A percentile compares a stretch with the other conserved stretches of the same genome.
Evolutionary conservation across 1,139 yeast species (phyloP).

Genomic region (Candida albicans): DNA sequence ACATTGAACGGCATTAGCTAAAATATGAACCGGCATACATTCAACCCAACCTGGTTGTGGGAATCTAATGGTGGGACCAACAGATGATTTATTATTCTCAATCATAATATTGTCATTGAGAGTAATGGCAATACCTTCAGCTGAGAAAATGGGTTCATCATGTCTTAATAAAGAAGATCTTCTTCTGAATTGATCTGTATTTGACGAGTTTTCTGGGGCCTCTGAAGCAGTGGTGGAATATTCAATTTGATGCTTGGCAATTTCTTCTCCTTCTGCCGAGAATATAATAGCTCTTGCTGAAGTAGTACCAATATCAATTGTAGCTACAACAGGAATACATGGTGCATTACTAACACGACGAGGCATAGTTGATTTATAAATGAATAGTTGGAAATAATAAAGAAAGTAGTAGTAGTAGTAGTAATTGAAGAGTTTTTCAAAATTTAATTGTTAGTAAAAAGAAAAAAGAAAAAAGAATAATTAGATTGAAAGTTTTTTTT

Average conservation of each 20-base stretch:
- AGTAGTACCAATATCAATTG: slow-evolving; percentile 92
- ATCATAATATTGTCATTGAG: slow-evolving; percentile 59
- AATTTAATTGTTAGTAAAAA: neutral
- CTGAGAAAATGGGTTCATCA: slow-evolving; percentile 62
- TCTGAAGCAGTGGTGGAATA: slow-evolving; percentile 73
- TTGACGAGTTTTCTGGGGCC: slow-evolving; percentile 45
- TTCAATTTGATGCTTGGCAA: slow-evolving; percentile 88
- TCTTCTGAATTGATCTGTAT: slow-evolving; percentile 54
- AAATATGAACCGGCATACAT: slow-evolving; percentile 84
- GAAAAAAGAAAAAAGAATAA: neutral
- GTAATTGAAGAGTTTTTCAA: neutral
- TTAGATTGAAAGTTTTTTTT: neutral
- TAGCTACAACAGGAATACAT: slow-evolving; percentile 55
- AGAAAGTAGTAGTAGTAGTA: neutral
- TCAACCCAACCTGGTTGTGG: slow-evolving; percentile 93
- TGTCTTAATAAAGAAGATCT: slow-evolving; percentile 50
- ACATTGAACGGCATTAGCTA: slow-evolving; percentile 81
- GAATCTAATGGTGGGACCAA: slow-evolving; percentile 70
- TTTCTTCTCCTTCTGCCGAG: slow-evolving; percentile 68
- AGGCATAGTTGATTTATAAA: slow-evolving; percentile 26
- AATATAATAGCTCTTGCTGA: slow-evolving; percentile 90
- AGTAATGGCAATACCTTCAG: slow-evolving; percentile 72
- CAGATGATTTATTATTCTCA: slow-evolving; percentile 54
- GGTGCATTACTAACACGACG: slow-evolving; percentile 46
- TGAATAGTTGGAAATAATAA: neutral